Conservation (phyloP, 176 grass and related monocot genomes). For the Zoysia pacifica region DNA sequence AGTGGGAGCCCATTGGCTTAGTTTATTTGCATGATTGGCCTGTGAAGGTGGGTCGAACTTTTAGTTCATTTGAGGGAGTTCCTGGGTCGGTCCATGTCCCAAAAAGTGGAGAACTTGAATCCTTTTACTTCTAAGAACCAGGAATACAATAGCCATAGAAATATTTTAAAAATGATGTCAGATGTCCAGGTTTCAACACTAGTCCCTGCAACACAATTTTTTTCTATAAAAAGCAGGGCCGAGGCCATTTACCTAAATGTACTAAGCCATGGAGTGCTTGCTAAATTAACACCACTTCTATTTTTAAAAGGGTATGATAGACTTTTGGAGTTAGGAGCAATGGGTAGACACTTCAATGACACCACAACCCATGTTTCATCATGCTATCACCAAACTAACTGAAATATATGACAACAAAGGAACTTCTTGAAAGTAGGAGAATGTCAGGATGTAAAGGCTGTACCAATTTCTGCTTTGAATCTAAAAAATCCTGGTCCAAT, state of each 20-base stretch:
- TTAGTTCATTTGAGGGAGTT: background rate
- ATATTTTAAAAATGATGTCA: background rate
- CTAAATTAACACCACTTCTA: background rate
- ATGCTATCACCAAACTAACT: conserved; percentile 4
- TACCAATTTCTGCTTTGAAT: conserved; percentile 99
- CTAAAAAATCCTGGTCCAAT: conserved; percentile 99
- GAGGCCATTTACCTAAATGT: background rate
- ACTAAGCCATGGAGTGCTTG: background rate
- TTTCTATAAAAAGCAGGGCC: background rate
- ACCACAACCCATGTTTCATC: background rate
- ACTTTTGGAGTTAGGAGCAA: conserved; percentile 9
- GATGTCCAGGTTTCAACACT: background rate
- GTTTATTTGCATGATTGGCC: background rate
- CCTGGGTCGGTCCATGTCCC: background rate
- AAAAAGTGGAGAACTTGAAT: background rate
- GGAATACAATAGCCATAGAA: background rate
- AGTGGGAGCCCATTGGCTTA: background rate
- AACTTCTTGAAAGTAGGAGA: conserved; percentile 3
- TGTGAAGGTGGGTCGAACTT: background rate
- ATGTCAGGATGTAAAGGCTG: conserved; percentile 13
- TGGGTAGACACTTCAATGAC: background rate
- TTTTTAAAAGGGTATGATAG: background rate
- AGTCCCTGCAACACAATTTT: background rate
- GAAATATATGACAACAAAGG: conserved; percentile 20
- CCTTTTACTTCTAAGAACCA: background rate